These are phyloP conservation scores for Xylaria venustula DNA, from an alignment of 495 filamentous ascomycete genomes.

Conservation along the genomic window DNA sequence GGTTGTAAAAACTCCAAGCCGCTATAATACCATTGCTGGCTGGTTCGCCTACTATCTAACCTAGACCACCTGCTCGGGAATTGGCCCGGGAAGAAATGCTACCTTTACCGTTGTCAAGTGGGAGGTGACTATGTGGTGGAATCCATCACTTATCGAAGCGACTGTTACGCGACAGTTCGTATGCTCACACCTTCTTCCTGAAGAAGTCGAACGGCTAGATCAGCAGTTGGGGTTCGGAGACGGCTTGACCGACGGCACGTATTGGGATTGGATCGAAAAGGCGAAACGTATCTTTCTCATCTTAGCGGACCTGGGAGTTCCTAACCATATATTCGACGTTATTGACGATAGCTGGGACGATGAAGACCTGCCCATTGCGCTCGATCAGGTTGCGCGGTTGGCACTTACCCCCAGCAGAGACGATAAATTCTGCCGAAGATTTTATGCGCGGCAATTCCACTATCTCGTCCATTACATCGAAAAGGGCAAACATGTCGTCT, in stretches of 20 bases:
- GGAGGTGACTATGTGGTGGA: slow-evolving; percentile 67
- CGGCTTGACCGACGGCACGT: slow-evolving; percentile 83
- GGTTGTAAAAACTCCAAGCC: not conserved
- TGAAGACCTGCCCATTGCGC: slow-evolving; percentile 77
- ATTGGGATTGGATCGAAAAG: slow-evolving; percentile 87
- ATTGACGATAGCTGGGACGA: slow-evolving; percentile 89
- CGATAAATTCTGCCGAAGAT: slow-evolving; percentile 65
- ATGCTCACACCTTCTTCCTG: slow-evolving; percentile 61
- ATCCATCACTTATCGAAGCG: slow-evolving; percentile 69
- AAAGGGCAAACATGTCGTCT: slow-evolving; percentile 69
- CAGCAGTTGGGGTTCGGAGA: slow-evolving; percentile 77
- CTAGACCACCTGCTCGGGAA: not conserved
- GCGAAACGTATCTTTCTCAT: slow-evolving; percentile 81
- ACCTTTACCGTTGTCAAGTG: slow-evolving; percentile 22
- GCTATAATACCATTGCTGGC: slow-evolving; percentile 1
- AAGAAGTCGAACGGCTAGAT: slow-evolving; percentile 65
- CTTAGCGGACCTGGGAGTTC: slow-evolving; percentile 72
- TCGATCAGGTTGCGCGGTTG: slow-evolving; percentile 67
- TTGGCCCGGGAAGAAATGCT: slow-evolving; percentile 24
- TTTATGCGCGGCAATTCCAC: slow-evolving; percentile 78
- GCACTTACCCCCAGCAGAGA: slow-evolving; percentile 60
- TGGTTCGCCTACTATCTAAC: not conserved
- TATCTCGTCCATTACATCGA: slow-evolving; percentile 71
- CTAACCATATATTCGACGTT: slow-evolving; percentile 81
- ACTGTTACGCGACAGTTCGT: slow-evolving; percentile 72